A percentile compares a stretch with the other conserved stretches of the same genome.
Conservation (phyloP, 257 asterid genomes). For the Solanum medicagineum region DNA sequence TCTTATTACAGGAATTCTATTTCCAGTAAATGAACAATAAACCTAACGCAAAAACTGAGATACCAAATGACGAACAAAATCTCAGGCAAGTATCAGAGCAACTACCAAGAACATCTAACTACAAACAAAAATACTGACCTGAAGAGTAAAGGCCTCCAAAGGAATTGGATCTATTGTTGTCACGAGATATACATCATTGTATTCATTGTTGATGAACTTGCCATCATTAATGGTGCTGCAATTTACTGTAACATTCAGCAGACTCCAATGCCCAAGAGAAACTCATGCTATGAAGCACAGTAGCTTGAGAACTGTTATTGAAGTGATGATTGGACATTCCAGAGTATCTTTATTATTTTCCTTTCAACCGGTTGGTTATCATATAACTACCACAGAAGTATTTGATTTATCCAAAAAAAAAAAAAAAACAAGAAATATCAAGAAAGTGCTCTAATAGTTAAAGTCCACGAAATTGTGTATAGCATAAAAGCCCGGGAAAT, state of each 20-base stretch:
- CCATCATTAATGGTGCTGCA: slow-evolving; percentile 72
- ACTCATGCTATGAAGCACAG: not conserved
- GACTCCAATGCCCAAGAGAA: not conserved
- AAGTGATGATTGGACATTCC: not conserved
- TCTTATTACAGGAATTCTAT: not conserved
- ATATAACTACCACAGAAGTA: not conserved
- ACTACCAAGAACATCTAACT: not conserved
- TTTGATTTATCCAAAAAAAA: not conserved
- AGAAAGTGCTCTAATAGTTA: not conserved
- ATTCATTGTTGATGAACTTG: slow-evolving; percentile 79
- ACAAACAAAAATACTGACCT: slow-evolving; percentile 37
- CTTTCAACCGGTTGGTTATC: not conserved
- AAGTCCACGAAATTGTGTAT: not conserved
- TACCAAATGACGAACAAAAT: not conserved
- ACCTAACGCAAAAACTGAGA: not conserved
- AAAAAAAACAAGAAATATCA: not conserved
- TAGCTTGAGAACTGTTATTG: not conserved
- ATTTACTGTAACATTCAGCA: slow-evolving; percentile 8
- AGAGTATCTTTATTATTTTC: not conserved
- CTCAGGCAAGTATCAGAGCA: not conserved
- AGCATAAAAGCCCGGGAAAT: not conserved
- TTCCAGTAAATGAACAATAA: not conserved
- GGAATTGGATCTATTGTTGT: slow-evolving; percentile 84
- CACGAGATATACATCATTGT: slow-evolving; percentile 84
- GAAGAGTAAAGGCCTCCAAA: slow-evolving; percentile 90